These are phyloP conservation scores for Novakomyces olei DNA, from an alignment of 805 yeast species.

Conservation along the genomic window DNA sequence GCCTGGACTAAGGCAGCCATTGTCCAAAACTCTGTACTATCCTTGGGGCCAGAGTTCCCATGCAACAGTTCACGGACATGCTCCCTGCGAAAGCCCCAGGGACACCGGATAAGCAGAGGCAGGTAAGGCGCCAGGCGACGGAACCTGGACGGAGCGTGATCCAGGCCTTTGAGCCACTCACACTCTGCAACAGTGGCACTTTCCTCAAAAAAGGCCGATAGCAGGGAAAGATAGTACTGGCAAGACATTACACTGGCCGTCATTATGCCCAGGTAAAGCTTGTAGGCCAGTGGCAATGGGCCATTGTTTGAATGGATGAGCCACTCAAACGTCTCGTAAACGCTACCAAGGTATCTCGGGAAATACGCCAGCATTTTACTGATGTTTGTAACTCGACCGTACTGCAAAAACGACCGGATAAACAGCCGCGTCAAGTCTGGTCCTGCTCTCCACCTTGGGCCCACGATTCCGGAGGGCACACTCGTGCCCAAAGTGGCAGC, in stretches of 20 bases:
- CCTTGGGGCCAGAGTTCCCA: no score
- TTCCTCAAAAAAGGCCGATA: conserved; percentile 3
- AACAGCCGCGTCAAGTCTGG: no score
- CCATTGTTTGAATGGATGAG: conserved; percentile 2
- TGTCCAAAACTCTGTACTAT: no score
- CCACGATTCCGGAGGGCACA: not conserved
- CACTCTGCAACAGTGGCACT: conserved; percentile 6
- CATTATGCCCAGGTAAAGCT: conserved; percentile 7
- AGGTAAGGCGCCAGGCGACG: conserved; percentile 2
- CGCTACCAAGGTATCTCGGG: conserved; percentile 4
- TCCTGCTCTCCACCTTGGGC: no score
- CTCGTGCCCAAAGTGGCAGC: not conserved
- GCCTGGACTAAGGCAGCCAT: no score
- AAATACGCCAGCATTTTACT: conserved; percentile 2
- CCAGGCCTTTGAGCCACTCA: conserved; percentile 7
- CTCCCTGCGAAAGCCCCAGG: conserved; percentile 4
- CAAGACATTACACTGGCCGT: conserved; percentile 6
- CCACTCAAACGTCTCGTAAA: conserved; percentile 4
- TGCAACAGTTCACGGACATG: conserved; percentile 3
- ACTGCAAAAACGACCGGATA: conserved; percentile 1
- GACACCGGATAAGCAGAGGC: conserved; percentile 6
- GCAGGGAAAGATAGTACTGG: conserved; percentile 5
- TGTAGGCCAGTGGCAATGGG: conserved; percentile 4
- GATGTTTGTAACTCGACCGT: conserved; percentile 4
- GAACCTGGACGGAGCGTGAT: conserved; percentile 6